Percentiles rank a stretch among this genome's conserved stretches.
Evolutionary conservation across 1,139 yeast genomes (phyloP).

Genomic region (Kodamaea arcana): DNA sequence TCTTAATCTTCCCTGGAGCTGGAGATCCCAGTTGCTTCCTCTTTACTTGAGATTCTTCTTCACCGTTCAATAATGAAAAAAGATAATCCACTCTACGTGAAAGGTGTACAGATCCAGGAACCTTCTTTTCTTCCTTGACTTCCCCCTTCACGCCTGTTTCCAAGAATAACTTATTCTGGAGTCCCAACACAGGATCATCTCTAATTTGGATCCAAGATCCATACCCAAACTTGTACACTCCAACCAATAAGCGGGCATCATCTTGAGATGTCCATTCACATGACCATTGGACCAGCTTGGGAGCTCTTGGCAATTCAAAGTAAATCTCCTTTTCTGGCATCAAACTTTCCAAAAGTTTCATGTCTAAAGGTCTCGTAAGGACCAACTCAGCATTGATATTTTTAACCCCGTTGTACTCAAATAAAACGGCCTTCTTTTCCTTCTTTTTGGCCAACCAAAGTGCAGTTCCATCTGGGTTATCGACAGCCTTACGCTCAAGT

Average conservation of each 20-base stretch:
- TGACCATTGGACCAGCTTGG: slow-evolving; percentile 90
- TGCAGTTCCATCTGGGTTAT: slow-evolving; percentile 31
- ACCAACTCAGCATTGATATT: slow-evolving; percentile 88
- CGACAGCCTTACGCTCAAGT: slow-evolving; percentile 59
- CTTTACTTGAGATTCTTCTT: slow-evolving; percentile 20
- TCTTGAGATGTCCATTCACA: slow-evolving; percentile 82
- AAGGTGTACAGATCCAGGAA: slow-evolving; percentile 90
- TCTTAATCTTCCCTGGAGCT: slow-evolving; percentile 11
- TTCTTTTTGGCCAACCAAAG: slow-evolving; percentile 59
- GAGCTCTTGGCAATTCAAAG: slow-evolving; percentile 55
- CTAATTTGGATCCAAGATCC: slow-evolving; percentile 94
- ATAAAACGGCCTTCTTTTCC: slow-evolving; percentile 83
- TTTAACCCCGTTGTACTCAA: slow-evolving; percentile 86
- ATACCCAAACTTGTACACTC: slow-evolving; percentile 89
- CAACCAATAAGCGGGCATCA: slow-evolving; percentile 82
- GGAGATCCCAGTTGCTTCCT: slow-evolving; percentile 15
- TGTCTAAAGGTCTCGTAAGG: slow-evolving; percentile 75
- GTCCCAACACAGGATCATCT: slow-evolving; percentile 88
- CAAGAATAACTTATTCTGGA: slow-evolving; percentile 78
- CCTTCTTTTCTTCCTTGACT: slow-evolving; percentile 44
- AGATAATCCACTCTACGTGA: slow-evolving; percentile 92
- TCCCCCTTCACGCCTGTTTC: slow-evolving; percentile 21
- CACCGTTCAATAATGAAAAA: slow-evolving; percentile 61
- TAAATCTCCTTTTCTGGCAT: slow-evolving; percentile 59
- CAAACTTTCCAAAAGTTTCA: slow-evolving; percentile 57